Evolutionary conservation across 2,329 filamentous ascomycete genomes (phyloP), one percentile per base, ranked within the genome.

Genomic region (Tolypocladium amazonense): DNA sequence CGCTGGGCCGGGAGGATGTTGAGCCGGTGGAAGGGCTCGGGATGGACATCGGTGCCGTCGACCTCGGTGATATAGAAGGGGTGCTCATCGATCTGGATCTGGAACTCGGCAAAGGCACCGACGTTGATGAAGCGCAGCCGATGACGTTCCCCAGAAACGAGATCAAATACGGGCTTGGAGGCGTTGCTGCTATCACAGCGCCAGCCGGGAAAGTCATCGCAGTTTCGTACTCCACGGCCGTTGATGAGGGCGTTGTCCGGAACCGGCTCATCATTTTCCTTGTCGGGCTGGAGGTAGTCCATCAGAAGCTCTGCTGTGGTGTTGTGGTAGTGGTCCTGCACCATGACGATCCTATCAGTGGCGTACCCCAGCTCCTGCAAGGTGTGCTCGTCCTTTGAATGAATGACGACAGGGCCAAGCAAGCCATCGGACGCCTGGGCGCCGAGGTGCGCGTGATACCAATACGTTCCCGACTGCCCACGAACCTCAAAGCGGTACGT

Each of bases 291-390:
- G 47, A 88, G 78, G 61, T 86, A 85, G 23, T 79, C 73, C 68
- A 79, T 77, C 3, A 85, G 67, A 0, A 86, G 72, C 45, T 75
- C 72, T 0, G 72, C 74, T 1, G 78, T 79, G 12, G 76, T 69
- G 56, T 87, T 82, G 65, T 90, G 86, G 61, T 91, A 90, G 77
- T 88, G 88, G 65, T 91, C 88, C 23, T 85, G 86, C n/a, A 91
- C 72, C 63, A 88, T 87, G 23, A 90, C 68, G 0, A 87, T 76
- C 38, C 85, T 73, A 62, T 90, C 88, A 0, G 69, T 69, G 11
- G 62, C 65, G 50, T 73, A 74, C 1, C 64, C 62, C 5, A 72
- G 57, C 43, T 63, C 52, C n/a, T 72, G 68, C 23, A 68, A 60
- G 1, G 60, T 62, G 4, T 55, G 64, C 50, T 77, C 79, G 35